These are phyloP conservation scores for Xylaria hypoxylon DNA, from an alignment of 2,329 filamentous ascomycete species.

Conservation along the genomic window DNA sequence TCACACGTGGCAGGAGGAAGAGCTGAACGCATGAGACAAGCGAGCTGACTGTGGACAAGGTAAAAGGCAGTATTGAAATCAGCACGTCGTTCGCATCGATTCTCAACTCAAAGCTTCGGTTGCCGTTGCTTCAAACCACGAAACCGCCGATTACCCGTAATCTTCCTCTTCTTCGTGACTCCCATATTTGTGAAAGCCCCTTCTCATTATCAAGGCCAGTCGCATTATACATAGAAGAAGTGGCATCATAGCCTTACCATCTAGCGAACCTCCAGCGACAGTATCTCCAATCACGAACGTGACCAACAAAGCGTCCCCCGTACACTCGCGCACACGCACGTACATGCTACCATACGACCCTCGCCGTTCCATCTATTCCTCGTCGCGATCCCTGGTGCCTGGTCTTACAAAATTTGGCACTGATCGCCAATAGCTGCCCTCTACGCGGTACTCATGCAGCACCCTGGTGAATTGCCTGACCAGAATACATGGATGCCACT, in stretches of 20 bases:
- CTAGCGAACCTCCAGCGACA: slow-evolving; percentile 3
- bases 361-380: not conserved
- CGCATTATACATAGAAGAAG: slow-evolving; percentile 10
- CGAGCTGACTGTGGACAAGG: not conserved
- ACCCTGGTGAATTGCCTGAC: slow-evolving; percentile 39
- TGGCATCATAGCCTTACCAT: not conserved
- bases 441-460: slow-evolving; percentile 45
- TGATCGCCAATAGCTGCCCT: slow-evolving; percentile 18
- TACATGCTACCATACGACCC: not conserved
- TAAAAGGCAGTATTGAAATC: not conserved
- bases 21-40: not conserved
- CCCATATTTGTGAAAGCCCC: not conserved
- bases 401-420: slow-evolving; percentile 3
- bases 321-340: not conserved
- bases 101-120: not conserved
- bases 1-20: not conserved
- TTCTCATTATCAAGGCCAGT: slow-evolving; percentile 8
- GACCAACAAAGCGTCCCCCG: not conserved
- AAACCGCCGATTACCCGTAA: not conserved
- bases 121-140: slow-evolving; percentile 1
- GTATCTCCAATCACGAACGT: slow-evolving; percentile 8
- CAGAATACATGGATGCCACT: slow-evolving; percentile 50
- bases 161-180: slow-evolving; percentile 1
- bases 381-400: not conserved
- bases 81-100: slow-evolving; percentile 4